Conservation (phyloP, 1,139 yeast genomes). For the Protomyces macrosporus region DNA sequence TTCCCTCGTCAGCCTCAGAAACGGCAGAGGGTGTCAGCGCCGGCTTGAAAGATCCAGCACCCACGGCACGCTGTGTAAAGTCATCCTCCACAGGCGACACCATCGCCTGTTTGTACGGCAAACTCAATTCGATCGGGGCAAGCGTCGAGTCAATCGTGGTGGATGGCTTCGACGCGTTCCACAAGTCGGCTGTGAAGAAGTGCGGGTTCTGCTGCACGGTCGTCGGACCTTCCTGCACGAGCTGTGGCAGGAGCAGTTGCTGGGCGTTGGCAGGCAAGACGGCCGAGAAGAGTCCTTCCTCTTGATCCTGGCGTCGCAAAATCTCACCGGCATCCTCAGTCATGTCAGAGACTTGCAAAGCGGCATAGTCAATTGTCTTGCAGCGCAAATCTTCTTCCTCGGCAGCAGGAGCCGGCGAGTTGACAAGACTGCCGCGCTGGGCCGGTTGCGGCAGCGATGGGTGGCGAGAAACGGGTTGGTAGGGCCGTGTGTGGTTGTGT, state of each 20-base stretch:
- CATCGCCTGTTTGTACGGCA: not conserved
- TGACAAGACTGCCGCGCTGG: not conserved
- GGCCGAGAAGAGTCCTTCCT: constrained; percentile 6
- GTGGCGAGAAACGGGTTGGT: constrained; percentile 18
- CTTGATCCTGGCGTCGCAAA: not conserved
- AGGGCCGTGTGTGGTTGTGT: not conserved
- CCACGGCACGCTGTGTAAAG: not conserved
- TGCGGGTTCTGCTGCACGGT: not conserved
- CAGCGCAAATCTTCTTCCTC: not conserved
- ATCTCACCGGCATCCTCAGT: not conserved
- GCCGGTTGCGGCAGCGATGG: constrained; percentile 22
- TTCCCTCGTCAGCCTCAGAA: not conserved
- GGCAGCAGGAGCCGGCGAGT: not conserved
- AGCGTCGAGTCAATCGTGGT: not conserved
- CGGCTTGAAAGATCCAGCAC: not conserved
- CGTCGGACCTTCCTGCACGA: not conserved
- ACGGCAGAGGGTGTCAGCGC: not conserved
- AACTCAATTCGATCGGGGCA: not conserved
- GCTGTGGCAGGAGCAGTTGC: constrained; percentile 11
- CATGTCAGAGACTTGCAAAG: not conserved
- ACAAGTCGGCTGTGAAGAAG: not conserved
- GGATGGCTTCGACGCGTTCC: not conserved
- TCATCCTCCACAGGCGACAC: not conserved
- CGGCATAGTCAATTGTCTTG: constrained; percentile 9
- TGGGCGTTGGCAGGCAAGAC: constrained; percentile 12